Evolutionary conservation across 2,329 filamentous ascomycete species (phyloP), one percentile per base, ranked within the genome.

Genomic region (Alternaria viburni): DNA sequence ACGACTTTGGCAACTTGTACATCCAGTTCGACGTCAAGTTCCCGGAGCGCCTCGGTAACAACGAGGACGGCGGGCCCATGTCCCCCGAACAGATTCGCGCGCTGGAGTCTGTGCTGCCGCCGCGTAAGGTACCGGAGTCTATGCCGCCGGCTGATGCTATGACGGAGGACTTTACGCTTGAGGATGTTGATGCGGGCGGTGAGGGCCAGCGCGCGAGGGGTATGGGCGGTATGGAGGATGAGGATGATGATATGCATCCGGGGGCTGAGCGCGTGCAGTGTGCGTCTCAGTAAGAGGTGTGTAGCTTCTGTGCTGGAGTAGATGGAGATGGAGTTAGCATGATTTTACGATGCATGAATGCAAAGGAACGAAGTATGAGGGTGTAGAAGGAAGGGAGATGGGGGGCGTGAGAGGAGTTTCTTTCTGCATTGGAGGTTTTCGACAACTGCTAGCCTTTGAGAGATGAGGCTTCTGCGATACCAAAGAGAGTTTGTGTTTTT

Each of bases 11-110:
- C 76, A 97, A 99, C 84, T 86, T 99, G 74, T 99, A 96, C 85
- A 93, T 99, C 77, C 93, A 97, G 79, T 99, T 99, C 84, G 90
- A 92, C 76, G 93, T 99, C 83, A 97, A 97, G 84, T 98, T 99
- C 87, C 96, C 96, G 52, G 90, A 84, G 50, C 75, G 75, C 21
- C 76, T 86, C 25, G 71, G 69, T 56, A 81, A 81, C 21, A 81
- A 81, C 19, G 79, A 81, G 25, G 81, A 84, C 19, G 84, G 80
- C 57, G 79, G 73, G 54, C 76, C 82, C 6, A 80, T 85, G 77
- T 77, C 91, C 55, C 84, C 89, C 15, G 86, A 89, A 61, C 90
- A 92, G 66, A 91, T 97, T 72, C 88, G 92, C 61, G 86, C 90
- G 12, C 89, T 99, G 43, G 93, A 96, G 77, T 87, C 90, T 73